These are phyloP conservation scores for Diaporthe humulicola DNA, from an alignment of 2,329 filamentous ascomycete species.

Conservation along the genomic window DNA sequence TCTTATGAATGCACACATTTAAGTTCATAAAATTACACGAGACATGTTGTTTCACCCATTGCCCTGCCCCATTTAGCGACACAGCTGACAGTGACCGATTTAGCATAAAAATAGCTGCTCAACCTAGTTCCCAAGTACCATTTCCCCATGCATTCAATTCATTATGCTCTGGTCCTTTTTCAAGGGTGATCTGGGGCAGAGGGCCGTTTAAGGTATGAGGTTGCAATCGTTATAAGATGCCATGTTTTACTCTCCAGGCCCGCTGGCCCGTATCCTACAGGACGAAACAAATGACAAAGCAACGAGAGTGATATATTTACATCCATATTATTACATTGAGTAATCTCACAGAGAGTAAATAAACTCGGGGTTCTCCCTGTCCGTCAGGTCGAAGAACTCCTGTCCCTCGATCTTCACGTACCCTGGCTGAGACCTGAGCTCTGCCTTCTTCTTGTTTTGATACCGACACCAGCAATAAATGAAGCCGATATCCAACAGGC, in stretches of 20 bases:
- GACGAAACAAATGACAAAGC: neutral
- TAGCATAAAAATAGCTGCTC: neutral
- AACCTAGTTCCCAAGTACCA: neutral
- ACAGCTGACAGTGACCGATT: too few relatives aligned
- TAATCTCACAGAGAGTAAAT: conserved; percentile 66
- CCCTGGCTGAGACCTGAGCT: conserved; percentile 61
- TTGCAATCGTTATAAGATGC: too few relatives aligned
- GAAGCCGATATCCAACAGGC: conserved; percentile 67
- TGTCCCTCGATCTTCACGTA: conserved; percentile 76
- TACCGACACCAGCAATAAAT: conserved; percentile 72
- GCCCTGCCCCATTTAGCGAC: neutral
- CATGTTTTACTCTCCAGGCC: neutral
- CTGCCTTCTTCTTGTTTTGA: conserved; percentile 72
- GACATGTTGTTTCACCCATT: neutral
- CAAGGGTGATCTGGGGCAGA: too few relatives aligned
- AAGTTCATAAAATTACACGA: too few relatives aligned
- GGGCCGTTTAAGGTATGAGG: too few relatives aligned
- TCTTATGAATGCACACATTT: neutral
- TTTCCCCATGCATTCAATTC: too few relatives aligned
- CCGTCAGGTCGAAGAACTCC: conserved; percentile 77
- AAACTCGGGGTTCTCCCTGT: conserved; percentile 75
- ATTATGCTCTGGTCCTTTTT: too few relatives aligned
- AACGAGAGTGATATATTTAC: too few relatives aligned
- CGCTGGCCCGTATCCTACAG: neutral
- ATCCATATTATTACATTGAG: too few relatives aligned